Percentiles rank a stretch among this genome's conserved stretches.
phyloP scores from a whole-genome alignment of 306 rosid genomes.

The Castanea sativa region DNA sequence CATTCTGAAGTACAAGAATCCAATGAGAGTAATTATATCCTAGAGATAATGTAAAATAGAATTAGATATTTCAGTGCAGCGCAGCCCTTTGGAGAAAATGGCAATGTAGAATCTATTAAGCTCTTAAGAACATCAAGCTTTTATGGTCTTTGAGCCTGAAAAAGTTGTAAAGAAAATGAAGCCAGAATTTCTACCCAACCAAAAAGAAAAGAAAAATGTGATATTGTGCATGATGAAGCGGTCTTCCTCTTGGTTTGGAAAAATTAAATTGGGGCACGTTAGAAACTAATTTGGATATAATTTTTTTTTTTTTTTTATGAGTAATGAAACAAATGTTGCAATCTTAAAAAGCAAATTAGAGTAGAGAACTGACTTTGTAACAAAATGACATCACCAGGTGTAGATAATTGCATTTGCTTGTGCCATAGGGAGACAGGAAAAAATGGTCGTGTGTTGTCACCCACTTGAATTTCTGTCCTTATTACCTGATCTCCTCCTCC shows the following conservation, averaged over 20 bases:
- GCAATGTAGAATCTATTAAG: neutral
- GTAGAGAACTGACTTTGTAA: conserved; percentile 47
- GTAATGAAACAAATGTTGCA: neutral
- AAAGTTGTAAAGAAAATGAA: neutral
- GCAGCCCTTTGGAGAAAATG: neutral
- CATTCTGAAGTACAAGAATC: neutral
- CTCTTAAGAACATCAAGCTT: neutral
- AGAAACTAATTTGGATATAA: too few species aligned
- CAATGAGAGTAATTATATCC: neutral
- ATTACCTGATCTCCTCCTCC: conserved; percentile 24
- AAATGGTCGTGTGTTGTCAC: conserved; percentile 70
- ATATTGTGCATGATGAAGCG: too few species aligned
- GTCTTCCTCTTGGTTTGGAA: too few species aligned
- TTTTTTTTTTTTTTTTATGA: neutral
- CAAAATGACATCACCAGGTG: conserved; percentile 55
- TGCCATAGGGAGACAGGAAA: conserved; percentile 74
- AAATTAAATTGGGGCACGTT: too few species aligned
- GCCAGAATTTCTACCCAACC: neutral
- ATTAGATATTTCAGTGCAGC: neutral
- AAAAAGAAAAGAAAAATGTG: too few species aligned
- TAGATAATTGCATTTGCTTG: conserved; percentile 45
- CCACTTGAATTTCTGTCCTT: conserved; percentile 71
- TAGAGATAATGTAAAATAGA: neutral
- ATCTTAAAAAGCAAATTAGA: neutral
- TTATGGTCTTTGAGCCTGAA: neutral